These are phyloP conservation scores for Neurospora cerealis DNA, from an alignment of 495 filamentous ascomycete genomes.

Conservation along the genomic window DNA sequence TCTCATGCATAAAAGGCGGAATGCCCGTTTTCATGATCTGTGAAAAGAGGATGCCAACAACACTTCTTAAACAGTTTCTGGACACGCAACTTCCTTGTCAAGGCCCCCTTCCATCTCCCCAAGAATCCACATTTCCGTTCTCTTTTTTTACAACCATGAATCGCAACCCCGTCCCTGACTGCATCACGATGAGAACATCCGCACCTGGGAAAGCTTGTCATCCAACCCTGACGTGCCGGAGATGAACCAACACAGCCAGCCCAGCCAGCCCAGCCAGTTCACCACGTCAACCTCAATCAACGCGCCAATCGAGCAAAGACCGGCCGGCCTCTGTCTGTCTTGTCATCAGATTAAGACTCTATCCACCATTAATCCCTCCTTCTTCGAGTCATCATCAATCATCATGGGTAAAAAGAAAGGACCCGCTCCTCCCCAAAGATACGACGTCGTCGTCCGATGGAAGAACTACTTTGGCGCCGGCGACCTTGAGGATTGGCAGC, in stretches of 20 bases:
- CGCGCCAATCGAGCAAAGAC: neutral
- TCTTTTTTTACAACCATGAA: neutral
- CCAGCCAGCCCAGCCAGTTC: neutral
- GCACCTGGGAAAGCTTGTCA: neutral
- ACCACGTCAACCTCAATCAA: neutral
- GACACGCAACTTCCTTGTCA: neutral
- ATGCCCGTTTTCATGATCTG: neutral
- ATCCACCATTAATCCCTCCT: neutral
- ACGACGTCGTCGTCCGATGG: slow-evolving; percentile 12
- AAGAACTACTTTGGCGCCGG: slow-evolving; percentile 21
- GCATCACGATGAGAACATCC: neutral
- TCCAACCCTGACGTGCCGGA: neutral
- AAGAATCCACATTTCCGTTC: neutral
- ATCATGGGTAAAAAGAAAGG: neutral
- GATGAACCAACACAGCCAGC: neutral
- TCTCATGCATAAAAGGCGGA: neutral
- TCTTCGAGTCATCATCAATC: neutral
- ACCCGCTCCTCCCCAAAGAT: neutral
- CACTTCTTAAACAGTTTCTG: no score
- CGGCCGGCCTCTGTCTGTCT: neutral
- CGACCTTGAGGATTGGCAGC: slow-evolving; percentile 25
- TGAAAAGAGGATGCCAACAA: neutral
- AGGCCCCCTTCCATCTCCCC: neutral
- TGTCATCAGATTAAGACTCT: neutral
- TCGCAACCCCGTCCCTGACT: neutral